Conservation (phyloP, 352 stramenopile species). For the Globisporangium iwayamae region DNA sequence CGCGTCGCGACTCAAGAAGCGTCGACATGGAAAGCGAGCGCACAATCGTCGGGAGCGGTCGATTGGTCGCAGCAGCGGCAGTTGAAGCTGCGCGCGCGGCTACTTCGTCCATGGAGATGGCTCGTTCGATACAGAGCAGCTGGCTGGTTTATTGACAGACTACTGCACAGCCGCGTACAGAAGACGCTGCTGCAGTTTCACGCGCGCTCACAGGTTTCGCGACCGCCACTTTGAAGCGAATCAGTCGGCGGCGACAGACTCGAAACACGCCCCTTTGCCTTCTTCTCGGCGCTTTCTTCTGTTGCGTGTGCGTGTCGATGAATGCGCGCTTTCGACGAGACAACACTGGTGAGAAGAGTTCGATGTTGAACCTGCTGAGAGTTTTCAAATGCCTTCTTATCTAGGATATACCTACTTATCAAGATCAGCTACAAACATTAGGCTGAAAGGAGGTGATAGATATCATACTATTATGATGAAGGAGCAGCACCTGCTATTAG, state of each 20-base stretch:
- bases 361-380: not conserved
- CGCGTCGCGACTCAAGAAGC: not conserved
- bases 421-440: no score
- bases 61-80: not conserved
- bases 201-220: not conserved
- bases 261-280: not conserved
- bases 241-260: not conserved
- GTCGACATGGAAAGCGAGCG: constrained; percentile 9
- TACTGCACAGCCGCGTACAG: not conserved
- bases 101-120: not conserved
- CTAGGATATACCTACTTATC: not conserved
- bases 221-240: not conserved
- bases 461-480: not conserved
- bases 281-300: not conserved
- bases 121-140: not conserved
- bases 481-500: not conserved
- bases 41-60: not conserved
- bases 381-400: not conserved
- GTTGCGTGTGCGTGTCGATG: not conserved
- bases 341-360: not conserved
- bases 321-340: not conserved
- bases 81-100: not conserved
- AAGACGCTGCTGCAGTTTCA: not conserved
- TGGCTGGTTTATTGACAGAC: no score
- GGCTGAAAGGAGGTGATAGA: not conserved